Evolutionary conservation across 352 stramenopile species (phyloP), one percentile per base, ranked within the genome.

Genomic region (Pythium guiyangense): DNA sequence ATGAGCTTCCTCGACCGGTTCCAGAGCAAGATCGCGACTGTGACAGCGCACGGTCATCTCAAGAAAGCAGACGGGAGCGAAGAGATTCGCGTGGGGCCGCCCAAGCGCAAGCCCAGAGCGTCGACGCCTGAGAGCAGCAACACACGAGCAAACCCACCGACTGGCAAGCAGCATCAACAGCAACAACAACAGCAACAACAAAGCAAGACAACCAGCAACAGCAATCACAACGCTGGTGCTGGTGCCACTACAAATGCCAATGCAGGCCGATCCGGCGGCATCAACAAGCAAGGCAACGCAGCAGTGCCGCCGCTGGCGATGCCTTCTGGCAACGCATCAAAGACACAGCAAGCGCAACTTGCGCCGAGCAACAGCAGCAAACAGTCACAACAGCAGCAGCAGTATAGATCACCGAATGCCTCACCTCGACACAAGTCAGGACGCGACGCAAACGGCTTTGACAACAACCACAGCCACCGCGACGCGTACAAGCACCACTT

Each of bases 1-100:
- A 91, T 93, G 84, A 93, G 77, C 68, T 94, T 94, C 60, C 63
- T 92, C 35, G 80, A 90, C 55, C 70, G 84, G 49, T 94, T 94
- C 59, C 80, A 90, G 46, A 76, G 79, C 55, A 94, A 94, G 67
- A 90, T 91, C 51, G 74, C 79, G 50, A 92, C 81, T 1, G 84
- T 94, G 60, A 92, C 79, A 4, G 81, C 80, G 4, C 81, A 92
- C 52, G 81, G 82, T 0, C 82, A 90, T 29, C 69, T 92, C 10
- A 87, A 84, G 57, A 88, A 89, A 44, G 77, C 79, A 6, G 84
- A 91, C 49, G 84, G 84, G 20, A 90, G 77, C 54, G 81, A 93
- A 49, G 84, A 90, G 62, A 88, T 93, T 49, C 84, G 84, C 3
- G 81, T 89, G 15, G 84, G 84, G 2, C 71, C 75, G 0, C 73